Conservation (phyloP, 306 rosid genomes). For the Vicia sativa region DNA sequence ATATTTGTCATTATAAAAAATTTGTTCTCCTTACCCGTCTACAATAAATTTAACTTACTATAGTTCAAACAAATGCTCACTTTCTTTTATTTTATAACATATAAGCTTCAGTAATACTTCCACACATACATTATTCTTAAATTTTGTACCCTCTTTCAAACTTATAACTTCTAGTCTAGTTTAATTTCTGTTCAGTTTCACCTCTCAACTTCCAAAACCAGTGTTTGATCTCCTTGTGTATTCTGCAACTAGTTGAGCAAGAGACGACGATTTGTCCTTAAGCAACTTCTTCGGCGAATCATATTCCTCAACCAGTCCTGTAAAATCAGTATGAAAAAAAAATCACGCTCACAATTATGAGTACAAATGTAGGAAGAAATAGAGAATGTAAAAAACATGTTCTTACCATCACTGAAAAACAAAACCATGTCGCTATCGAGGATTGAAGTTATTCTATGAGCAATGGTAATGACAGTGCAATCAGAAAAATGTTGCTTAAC, state of each 20-base stretch:
- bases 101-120: too few relatives aligned
- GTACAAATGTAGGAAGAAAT: not conserved
- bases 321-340: constrained; percentile 29
- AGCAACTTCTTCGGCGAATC: constrained; percentile 48
- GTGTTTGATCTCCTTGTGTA: constrained; percentile 43
- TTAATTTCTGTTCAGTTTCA: too few relatives aligned
- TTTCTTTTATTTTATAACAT: too few relatives aligned
- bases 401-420: constrained; percentile 56
- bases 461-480: constrained; percentile 74
- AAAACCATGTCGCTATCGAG: constrained; percentile 80
- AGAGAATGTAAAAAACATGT: not conserved
- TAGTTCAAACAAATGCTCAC: too few relatives aligned
- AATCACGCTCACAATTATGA: not conserved
- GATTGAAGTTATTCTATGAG: constrained; percentile 84
- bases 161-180: too few relatives aligned
- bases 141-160: too few relatives aligned
- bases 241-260: constrained; percentile 48
- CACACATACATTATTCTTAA: too few relatives aligned
- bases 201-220: constrained; percentile 49
- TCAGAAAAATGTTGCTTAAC: constrained; percentile 57
- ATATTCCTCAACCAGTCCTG: constrained; percentile 44
- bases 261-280: constrained; percentile 50
- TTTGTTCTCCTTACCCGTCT: too few relatives aligned
- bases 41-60: too few relatives aligned
- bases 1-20: too few relatives aligned